Evolutionary conservation across 169 alveolate genomes (phyloP).

Genomic region (Theileria parva): DNA sequence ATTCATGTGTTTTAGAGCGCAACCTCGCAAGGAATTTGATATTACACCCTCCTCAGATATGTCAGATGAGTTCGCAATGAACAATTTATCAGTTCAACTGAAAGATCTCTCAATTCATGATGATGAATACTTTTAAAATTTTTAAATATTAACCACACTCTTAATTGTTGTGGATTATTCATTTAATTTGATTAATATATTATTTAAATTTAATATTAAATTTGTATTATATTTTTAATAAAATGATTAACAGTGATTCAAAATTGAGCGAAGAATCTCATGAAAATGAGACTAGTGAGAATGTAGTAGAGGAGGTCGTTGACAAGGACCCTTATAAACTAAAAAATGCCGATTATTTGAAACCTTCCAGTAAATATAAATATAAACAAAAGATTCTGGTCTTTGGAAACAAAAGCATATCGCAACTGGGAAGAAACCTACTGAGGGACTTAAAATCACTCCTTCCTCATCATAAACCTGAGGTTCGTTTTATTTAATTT

Average conservation of each 20-base stretch:
- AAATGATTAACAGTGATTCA: background rate
- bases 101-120: constrained; percentile 50
- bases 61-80: constrained; percentile 44
- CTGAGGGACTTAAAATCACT: constrained; percentile 90
- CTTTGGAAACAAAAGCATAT: constrained; percentile 92
- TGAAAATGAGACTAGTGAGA: background rate
- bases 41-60: background rate
- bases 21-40: background rate
- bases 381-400: constrained; percentile 93
- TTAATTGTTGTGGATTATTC: too few relatives aligned
- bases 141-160: background rate
- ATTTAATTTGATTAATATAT: too few relatives aligned
- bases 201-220: too few relatives aligned
- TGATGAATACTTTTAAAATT: constrained; percentile 46
- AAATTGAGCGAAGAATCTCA: constrained; percentile 26
- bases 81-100: constrained; percentile 42
- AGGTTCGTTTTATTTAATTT: constrained; percentile 70
- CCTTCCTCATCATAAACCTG: constrained; percentile 97
- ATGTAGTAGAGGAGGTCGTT: constrained; percentile 28
- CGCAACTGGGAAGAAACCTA: constrained; percentile 90
- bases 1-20: background rate
- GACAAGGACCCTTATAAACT: constrained; percentile 83
- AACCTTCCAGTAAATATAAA: constrained; percentile 87
- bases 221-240: too few relatives aligned
- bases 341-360: constrained; percentile 82